Percentiles rank a stretch among this genome's conserved stretches.
Conservation (phyloP, 164 flowering plant species). For the Tinospora cordifolia region DNA sequence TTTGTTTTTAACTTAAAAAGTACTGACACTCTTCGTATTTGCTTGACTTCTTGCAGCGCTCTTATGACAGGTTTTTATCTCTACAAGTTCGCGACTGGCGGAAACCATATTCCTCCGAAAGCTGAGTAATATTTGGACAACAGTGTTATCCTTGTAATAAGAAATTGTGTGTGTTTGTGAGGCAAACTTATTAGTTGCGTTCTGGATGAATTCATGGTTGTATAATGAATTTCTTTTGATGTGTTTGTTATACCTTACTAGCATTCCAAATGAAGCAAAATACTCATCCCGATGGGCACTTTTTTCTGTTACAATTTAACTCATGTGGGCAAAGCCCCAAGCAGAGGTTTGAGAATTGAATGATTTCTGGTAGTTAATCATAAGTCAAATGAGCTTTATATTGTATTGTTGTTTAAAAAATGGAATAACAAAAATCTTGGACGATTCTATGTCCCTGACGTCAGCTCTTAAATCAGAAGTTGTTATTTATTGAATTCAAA, state of each 20-base stretch:
- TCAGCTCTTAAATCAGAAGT: not conserved
- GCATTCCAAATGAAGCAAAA: not conserved
- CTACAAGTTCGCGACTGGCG: conserved; percentile 30
- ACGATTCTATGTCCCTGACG: not conserved
- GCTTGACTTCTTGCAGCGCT: conserved; percentile 21
- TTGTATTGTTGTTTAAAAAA: not conserved
- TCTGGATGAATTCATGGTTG: conserved; percentile 2
- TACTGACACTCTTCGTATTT: not conserved
- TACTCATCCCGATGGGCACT: not conserved
- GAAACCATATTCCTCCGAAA: conserved; percentile 28
- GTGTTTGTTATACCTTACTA: not conserved
- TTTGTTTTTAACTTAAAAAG: not conserved
- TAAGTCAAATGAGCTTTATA: no score
- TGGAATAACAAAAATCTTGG: not conserved
- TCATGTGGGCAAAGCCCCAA: not conserved
- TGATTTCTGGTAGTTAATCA: not conserved
- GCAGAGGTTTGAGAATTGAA: not conserved
- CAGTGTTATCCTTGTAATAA: not conserved
- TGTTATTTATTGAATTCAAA: not conserved
- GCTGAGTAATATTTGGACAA: conserved; percentile 15
- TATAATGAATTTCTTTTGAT: not conserved
- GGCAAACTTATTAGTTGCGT: not conserved
- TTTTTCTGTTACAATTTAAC: not conserved
- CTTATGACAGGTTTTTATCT: conserved; percentile 29
- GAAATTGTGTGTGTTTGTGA: not conserved